Evolutionary conservation across 2,329 filamentous ascomycete species (phyloP).

Genomic region (Cryphonectria parasitica): DNA sequence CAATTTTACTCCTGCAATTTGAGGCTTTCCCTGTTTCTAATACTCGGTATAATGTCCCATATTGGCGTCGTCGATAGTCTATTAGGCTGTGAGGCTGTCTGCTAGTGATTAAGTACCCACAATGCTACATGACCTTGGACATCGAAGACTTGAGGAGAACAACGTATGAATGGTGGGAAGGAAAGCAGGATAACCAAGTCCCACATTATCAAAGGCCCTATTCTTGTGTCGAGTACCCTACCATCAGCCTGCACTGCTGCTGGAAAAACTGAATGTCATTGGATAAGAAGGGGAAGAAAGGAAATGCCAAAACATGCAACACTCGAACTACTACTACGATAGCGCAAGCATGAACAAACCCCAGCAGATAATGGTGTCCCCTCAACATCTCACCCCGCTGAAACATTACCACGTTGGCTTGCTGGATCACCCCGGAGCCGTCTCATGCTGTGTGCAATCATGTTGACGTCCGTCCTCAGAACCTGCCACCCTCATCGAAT

Average conservation of each 20-base stretch:
- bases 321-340: neutral
- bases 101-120: neutral
- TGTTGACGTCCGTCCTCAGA: conserved; percentile 6
- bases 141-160: neutral
- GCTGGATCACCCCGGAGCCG: neutral
- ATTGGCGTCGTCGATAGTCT: neutral
- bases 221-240: neutral
- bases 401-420: too few species aligned
- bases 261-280: neutral
- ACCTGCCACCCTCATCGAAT: neutral
- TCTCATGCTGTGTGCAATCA: conserved; percentile 6
- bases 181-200: neutral
- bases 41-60: neutral
- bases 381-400: neutral
- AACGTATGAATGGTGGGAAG: neutral
- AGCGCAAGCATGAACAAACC: neutral
- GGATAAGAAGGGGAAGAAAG: neutral
- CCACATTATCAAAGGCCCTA: neutral
- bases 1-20: neutral
- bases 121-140: neutral
- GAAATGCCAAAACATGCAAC: neutral
- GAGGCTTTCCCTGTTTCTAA: neutral
- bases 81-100: too few species aligned
- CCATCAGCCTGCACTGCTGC: neutral
- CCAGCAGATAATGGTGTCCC: neutral